Percentiles rank a stretch among this genome's conserved stretches.
Evolutionary conservation across 108 stramenopile genomes (phyloP).

Genomic region (Pseudonitzschia pungens): DNA sequence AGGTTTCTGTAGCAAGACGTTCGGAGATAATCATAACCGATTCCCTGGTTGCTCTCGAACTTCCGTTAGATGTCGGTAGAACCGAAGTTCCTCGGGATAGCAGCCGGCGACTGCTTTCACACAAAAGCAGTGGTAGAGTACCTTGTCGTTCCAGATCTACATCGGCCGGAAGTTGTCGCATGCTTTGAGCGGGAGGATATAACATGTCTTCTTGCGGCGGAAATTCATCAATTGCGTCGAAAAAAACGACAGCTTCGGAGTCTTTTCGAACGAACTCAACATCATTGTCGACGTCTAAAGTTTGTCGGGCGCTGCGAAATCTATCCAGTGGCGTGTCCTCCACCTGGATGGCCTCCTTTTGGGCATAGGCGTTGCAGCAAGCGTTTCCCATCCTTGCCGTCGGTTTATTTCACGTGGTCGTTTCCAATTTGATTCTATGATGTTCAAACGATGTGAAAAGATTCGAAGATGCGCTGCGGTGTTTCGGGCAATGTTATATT

Average conservation of each 20-base stretch:
- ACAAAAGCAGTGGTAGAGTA: not conserved
- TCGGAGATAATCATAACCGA: not conserved
- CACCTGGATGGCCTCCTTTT: not conserved
- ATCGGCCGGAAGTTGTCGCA: not conserved
- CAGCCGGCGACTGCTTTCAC: not conserved
- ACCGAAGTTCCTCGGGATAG: not conserved
- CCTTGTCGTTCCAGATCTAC: not conserved
- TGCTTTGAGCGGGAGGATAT: slow-evolving; percentile 1
- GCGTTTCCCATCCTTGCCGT: not conserved
- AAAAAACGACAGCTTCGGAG: not conserved
- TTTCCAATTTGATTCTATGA: too few relatives aligned
- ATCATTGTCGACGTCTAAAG: too few relatives aligned
- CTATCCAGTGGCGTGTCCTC: not conserved
- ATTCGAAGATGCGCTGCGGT: too few relatives aligned
- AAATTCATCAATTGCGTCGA: slow-evolving; percentile 9
- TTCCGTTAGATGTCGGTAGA: too few relatives aligned
- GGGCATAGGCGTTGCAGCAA: not conserved
- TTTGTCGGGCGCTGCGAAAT: too few relatives aligned
- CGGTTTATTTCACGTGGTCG: not conserved
- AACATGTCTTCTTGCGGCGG: not conserved
- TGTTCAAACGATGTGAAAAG: too few relatives aligned
- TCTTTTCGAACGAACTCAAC: not conserved
- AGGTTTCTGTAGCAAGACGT: not conserved
- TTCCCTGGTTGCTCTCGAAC: not conserved
- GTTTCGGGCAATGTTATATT: too few relatives aligned